Evolutionary conservation across 139 green algal species (phyloP).

Genomic region (Ettlia oleoabundans): DNA sequence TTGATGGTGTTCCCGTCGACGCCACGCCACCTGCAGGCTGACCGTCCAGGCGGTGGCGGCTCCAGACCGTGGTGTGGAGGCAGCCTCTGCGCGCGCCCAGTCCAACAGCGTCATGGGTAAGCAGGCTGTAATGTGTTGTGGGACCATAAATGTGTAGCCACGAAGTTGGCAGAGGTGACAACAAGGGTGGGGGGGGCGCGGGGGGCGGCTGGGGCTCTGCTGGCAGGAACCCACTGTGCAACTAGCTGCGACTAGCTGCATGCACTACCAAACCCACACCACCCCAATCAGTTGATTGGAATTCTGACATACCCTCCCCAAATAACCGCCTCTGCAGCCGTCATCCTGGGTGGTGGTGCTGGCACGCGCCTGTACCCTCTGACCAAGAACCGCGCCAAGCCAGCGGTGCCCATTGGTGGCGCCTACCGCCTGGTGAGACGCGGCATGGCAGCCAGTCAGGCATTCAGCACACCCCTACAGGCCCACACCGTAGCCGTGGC

Average conservation of each 20-base stretch:
- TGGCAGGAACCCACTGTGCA: too few species aligned
- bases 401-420: constrained; percentile 97
- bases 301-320: background rate
- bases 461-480: background rate
- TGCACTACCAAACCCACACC: background rate
- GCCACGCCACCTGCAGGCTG: background rate
- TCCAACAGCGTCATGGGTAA: constrained; percentile 46
- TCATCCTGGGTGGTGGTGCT: constrained; percentile 93
- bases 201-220: constrained; percentile 1
- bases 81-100: constrained; percentile 6
- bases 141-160: background rate
- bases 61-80: background rate
- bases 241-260: background rate
- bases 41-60: constrained; percentile 13
- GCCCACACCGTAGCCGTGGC: too few species aligned
- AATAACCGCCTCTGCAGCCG: constrained; percentile 50
- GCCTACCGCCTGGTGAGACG: constrained; percentile 79
- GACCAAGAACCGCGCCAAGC: constrained; percentile 93
- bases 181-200: too few species aligned
- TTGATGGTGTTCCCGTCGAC: background rate
- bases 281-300: too few species aligned
- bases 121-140: too few species aligned
- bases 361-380: constrained; percentile 93
- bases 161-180: background rate
- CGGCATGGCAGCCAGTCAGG: background rate